These are phyloP conservation scores for Arachnopeziza araneosa DNA, from an alignment of 2,329 filamentous ascomycete species.

Conservation along the genomic window DNA sequence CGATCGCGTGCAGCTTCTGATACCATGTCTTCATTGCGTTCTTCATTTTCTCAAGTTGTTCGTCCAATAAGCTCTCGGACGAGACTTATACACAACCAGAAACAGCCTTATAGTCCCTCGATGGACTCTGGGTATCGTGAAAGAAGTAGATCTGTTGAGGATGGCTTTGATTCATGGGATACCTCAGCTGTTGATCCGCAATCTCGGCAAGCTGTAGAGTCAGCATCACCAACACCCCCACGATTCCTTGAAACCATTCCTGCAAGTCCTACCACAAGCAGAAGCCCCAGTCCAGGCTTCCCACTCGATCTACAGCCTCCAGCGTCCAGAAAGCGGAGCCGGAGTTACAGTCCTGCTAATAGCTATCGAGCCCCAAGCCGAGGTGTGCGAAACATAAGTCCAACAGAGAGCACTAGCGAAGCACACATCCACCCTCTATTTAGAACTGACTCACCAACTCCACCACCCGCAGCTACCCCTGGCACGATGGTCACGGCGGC, in stretches of 20 bases:
- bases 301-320: conserved; percentile 52
- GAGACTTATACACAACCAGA: conserved; percentile 44
- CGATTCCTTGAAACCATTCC: conserved; percentile 65
- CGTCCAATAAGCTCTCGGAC: conserved; percentile 54
- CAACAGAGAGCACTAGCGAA: conserved; percentile 42
- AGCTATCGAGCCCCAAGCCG: conserved; percentile 16
- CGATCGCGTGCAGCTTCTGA: conserved; percentile 41
- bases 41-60: conserved; percentile 43
- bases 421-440: conserved; percentile 75
- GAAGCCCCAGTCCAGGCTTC: conserved; percentile 58
- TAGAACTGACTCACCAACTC: conserved; percentile 63
- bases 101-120: conserved; percentile 39
- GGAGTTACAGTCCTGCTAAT: conserved; percentile 28
- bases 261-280: conserved; percentile 54
- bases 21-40: conserved; percentile 43
- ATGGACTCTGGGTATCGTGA: conserved; percentile 38
- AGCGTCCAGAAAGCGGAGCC: conserved; percentile 25
- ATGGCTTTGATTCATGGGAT: conserved; percentile 72
- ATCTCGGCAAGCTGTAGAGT: conserved; percentile 50
- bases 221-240: conserved; percentile 32
- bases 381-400: conserved; percentile 16
- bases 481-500: conserved; percentile 68
- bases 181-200: conserved; percentile 62
- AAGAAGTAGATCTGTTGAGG: conserved; percentile 35
- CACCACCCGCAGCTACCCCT: conserved; percentile 59